Conservation (phyloP, 139 green algal species). For the Tetraselmis chui region DNA sequence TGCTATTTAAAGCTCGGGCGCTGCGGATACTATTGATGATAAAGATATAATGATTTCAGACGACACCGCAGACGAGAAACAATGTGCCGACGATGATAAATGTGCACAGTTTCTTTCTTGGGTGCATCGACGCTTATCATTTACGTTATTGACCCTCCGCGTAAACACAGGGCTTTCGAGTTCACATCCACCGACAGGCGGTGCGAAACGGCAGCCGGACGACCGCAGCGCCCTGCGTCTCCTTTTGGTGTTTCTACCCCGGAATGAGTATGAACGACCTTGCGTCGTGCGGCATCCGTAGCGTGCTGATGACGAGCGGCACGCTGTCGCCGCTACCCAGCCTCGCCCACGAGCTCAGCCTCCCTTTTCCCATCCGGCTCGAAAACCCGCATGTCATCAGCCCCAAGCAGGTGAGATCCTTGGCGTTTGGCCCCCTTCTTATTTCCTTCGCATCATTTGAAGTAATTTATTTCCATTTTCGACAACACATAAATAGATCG, state of each 20-base stretch:
- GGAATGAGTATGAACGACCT: conserved; percentile 56
- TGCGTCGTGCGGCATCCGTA: conserved; percentile 36
- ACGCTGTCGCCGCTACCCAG: conserved; percentile 82
- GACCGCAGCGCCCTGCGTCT: conserved; percentile 60
- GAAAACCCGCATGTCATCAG: conserved; percentile 94
- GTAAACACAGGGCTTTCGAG: conserved; percentile 50
- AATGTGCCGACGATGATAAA: no score
- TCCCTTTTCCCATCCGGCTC: conserved; percentile 79
- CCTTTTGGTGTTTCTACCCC: conserved; percentile 88
- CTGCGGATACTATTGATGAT: no score
- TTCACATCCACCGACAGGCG: conserved; percentile 62
- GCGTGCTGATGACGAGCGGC: conserved; percentile 84
- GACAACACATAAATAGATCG: no score
- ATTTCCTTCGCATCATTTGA: no score
- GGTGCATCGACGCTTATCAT: background rate
- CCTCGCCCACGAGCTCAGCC: conserved; percentile 82
- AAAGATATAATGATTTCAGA: no score
- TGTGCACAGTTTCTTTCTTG: conserved; percentile 4
- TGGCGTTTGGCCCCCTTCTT: no score
- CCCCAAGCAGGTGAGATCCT: conserved; percentile 43
- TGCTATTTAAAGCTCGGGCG: no score
- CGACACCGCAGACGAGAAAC: conserved; percentile 19
- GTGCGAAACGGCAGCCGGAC: conserved; percentile 12
- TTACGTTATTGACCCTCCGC: background rate
- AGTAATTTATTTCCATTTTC: no score